Percentiles rank a stretch among this genome's conserved stretches.
Evolutionary conservation across 2,329 filamentous ascomycete species (phyloP).

Genomic region (Xylaria arbuscula): DNA sequence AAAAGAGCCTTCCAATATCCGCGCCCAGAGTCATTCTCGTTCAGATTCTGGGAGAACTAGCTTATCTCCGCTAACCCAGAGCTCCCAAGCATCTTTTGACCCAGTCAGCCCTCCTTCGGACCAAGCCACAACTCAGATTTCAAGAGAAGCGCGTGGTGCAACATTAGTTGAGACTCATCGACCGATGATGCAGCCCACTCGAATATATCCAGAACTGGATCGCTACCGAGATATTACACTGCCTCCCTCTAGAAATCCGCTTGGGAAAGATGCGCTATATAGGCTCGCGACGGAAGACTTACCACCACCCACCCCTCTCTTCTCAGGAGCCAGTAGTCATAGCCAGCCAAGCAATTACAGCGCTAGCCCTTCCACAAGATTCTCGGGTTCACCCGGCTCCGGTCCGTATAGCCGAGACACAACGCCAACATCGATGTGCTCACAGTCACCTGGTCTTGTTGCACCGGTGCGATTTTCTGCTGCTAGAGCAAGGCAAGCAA

Average conservation of each 20-base stretch:
- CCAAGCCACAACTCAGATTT: conserved; percentile 57
- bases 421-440: conserved; percentile 81
- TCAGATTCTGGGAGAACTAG: conserved; percentile 53
- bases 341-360: conserved; percentile 69
- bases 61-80: conserved; percentile 58
- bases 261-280: conserved; percentile 62
- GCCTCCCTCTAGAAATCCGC: conserved; percentile 51
- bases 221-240: conserved; percentile 65
- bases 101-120: conserved; percentile 54
- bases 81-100: conserved; percentile 53
- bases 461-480: conserved; percentile 59
- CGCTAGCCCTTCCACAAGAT: conserved; percentile 78
- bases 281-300: conserved; percentile 72
- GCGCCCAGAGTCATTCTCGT: conserved; percentile 50
- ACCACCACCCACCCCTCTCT: conserved; percentile 74
- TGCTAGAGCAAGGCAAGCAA: conserved; percentile 64
- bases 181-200: conserved; percentile 55
- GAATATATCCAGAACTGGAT: conserved; percentile 70
- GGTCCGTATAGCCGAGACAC: conserved; percentile 80
- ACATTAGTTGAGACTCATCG: conserved; percentile 57
- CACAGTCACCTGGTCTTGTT: conserved; percentile 74
- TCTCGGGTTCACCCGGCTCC: conserved; percentile 76
- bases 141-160: conserved; percentile 56
- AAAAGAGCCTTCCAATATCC: conserved; percentile 50
- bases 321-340: conserved; percentile 67